Conservation (phyloP, 2,329 filamentous ascomycete species). For the Pyrenochaeta sp. region DNA sequence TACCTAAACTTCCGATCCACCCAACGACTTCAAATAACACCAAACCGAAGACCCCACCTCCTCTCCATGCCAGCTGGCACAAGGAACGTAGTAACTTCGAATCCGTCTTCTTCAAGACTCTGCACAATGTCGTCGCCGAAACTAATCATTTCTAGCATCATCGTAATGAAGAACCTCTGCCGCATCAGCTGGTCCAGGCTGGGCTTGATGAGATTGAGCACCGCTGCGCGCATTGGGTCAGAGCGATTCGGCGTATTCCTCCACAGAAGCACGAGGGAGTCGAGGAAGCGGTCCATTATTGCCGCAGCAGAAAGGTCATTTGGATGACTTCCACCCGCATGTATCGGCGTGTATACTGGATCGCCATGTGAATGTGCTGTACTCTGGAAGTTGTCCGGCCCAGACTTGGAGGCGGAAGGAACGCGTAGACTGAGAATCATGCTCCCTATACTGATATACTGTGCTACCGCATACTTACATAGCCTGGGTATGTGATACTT, state of each 20-base stretch:
- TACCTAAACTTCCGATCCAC: too few relatives aligned
- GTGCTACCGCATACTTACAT: conserved; percentile 10
- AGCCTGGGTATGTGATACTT: conserved; percentile 30
- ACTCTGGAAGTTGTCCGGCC: neutral
- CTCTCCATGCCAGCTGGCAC: neutral
- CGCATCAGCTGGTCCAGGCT: conserved; percentile 17
- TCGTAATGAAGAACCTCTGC: conserved; percentile 20
- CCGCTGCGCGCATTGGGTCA: conserved; percentile 24
- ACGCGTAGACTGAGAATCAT: conserved; percentile 15
- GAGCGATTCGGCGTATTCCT: conserved; percentile 19
- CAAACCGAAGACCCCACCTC: conserved; percentile 5
- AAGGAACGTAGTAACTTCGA: conserved; percentile 21
- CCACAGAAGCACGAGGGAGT: conserved; percentile 34
- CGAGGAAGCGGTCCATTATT: conserved; percentile 19
- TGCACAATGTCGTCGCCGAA: conserved; percentile 26
- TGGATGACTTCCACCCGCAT: neutral
- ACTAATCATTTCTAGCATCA: conserved; percentile 19
- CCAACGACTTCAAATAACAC: neutral
- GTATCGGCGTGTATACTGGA: neutral
- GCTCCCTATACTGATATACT: conserved; percentile 19
- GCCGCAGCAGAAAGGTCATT: neutral
- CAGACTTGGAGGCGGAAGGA: neutral
- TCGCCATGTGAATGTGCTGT: neutral
- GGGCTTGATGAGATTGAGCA: conserved; percentile 27
- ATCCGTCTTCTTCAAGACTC: conserved; percentile 28